phyloP scores from a whole-genome alignment of 768 basidiomycete genomes.

The Austroboletus eburneus region DNA sequence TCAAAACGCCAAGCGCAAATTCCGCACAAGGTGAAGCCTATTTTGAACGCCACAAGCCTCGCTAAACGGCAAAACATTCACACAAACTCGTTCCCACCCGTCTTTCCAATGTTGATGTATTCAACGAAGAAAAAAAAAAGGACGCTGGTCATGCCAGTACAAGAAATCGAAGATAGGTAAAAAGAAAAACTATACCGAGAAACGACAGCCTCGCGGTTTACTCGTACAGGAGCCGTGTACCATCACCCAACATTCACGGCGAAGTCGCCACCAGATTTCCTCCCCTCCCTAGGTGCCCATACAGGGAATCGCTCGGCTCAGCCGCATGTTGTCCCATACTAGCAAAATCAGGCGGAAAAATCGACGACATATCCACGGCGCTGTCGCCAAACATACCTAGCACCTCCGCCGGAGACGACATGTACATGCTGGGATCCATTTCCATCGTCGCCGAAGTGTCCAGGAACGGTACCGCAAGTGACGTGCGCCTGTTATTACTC shows the following conservation, averaged over 20 bases:
- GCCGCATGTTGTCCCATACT: constrained; percentile 22
- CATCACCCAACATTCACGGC: constrained; percentile 14
- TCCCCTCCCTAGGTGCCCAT: constrained; percentile 24
- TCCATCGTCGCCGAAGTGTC: constrained; percentile 37
- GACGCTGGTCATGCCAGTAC: constrained; percentile 4
- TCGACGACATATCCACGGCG: constrained; percentile 33
- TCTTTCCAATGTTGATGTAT: constrained; percentile 4
- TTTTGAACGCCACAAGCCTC: no score
- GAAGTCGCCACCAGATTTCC: constrained; percentile 21
- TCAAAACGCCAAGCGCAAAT: no score
- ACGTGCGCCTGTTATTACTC: constrained; percentile 18
- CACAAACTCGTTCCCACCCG: no score
- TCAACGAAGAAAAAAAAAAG: background rate
- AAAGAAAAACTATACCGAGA: background rate
- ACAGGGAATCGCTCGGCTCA: constrained; percentile 27
- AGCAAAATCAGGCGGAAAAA: constrained; percentile 32
- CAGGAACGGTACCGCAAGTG: constrained; percentile 26
- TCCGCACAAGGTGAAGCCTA: no score
- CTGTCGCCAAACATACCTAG: constrained; percentile 54
- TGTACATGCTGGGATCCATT: constrained; percentile 48
- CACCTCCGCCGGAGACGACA: constrained; percentile 54
- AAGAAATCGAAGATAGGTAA: background rate
- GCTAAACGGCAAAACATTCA: no score
- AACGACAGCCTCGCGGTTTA: constrained; percentile 7
- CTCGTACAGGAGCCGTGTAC: constrained; percentile 10